phyloP scores from a whole-genome alignment of 345 rosid species.

The Linum trigynum region DNA sequence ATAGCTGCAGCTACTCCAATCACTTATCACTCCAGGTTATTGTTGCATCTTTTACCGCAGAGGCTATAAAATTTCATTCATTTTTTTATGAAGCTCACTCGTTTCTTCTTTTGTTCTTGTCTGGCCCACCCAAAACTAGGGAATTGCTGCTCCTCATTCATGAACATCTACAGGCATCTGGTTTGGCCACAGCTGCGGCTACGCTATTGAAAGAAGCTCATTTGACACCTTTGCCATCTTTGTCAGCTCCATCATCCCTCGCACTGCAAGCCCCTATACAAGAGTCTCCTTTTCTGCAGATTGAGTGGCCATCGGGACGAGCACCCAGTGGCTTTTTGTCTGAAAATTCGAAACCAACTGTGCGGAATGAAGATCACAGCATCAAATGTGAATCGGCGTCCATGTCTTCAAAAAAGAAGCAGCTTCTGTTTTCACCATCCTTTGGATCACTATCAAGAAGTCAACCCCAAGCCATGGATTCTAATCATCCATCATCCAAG shows the following conservation, averaged over 20 bases:
- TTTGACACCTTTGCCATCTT: slow-evolving; percentile 64
- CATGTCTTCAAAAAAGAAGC: slow-evolving; percentile 63
- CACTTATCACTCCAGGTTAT: slow-evolving; percentile 69
- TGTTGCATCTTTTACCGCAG: background rate
- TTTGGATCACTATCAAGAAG: slow-evolving; percentile 45
- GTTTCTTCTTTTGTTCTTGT: slow-evolving; percentile 9
- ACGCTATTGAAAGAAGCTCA: slow-evolving; percentile 80
- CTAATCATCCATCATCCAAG: slow-evolving; percentile 31
- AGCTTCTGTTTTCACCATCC: slow-evolving; percentile 63
- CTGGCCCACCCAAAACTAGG: slow-evolving; percentile 29
- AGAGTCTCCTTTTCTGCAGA: slow-evolving; percentile 47
- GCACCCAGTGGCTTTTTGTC: slow-evolving; percentile 54
- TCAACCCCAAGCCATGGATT: slow-evolving; percentile 39
- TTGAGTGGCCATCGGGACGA: slow-evolving; percentile 90
- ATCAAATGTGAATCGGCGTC: slow-evolving; percentile 32
- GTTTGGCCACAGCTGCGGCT: slow-evolving; percentile 60
- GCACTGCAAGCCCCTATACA: slow-evolving; percentile 44
- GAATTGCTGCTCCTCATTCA: slow-evolving; percentile 89
- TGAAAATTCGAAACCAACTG: slow-evolving; percentile 35
- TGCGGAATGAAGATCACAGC: slow-evolving; percentile 35
- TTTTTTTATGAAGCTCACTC: background rate
- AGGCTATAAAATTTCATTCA: background rate
- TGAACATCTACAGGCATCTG: slow-evolving; percentile 93
- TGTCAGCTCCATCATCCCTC: slow-evolving; percentile 60
- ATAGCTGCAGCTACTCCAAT: slow-evolving; percentile 98